Evolutionary conservation across 2,329 filamentous ascomycete genomes (phyloP).

Genomic region (Arthrinium puccinioides): DNA sequence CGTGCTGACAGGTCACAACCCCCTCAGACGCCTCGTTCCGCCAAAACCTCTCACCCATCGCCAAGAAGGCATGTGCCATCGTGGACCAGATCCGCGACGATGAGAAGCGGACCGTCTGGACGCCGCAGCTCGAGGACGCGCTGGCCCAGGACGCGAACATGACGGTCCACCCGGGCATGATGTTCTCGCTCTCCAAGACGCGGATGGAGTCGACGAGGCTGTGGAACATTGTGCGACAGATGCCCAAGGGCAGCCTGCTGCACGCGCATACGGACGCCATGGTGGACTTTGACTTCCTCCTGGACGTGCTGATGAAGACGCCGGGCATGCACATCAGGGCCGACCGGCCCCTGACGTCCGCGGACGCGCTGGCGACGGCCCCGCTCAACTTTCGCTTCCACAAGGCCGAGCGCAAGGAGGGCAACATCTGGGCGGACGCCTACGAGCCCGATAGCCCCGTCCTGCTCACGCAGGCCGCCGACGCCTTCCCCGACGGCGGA

Average conservation of each 20-base stretch:
- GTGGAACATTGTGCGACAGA: constrained; percentile 74
- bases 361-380: constrained; percentile 44
- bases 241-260: constrained; percentile 83
- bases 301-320: constrained; percentile 62
- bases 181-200: constrained; percentile 82
- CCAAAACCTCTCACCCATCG: constrained; percentile 70
- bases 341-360: constrained; percentile 47
- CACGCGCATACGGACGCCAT: constrained; percentile 90
- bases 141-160: constrained; percentile 54
- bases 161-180: constrained; percentile 79
- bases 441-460: constrained; percentile 57
- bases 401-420: constrained; percentile 33
- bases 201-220: constrained; percentile 78
- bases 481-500: constrained; percentile 68
- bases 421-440: constrained; percentile 55
- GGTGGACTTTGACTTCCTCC: constrained; percentile 77
- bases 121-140: constrained; percentile 61
- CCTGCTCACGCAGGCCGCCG: constrained; percentile 55
- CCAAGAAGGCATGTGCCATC: constrained; percentile 69
- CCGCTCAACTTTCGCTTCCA: constrained; percentile 57
- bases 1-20: constrained; percentile 7
- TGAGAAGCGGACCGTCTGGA: constrained; percentile 74
- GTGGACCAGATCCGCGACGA: constrained; percentile 71
- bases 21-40: constrained; percentile 60
- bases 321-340: constrained; percentile 67